These are phyloP conservation scores for Penicillium vulpinum DNA, from an alignment of 2,329 filamentous ascomycete species.

Conservation along the genomic window DNA sequence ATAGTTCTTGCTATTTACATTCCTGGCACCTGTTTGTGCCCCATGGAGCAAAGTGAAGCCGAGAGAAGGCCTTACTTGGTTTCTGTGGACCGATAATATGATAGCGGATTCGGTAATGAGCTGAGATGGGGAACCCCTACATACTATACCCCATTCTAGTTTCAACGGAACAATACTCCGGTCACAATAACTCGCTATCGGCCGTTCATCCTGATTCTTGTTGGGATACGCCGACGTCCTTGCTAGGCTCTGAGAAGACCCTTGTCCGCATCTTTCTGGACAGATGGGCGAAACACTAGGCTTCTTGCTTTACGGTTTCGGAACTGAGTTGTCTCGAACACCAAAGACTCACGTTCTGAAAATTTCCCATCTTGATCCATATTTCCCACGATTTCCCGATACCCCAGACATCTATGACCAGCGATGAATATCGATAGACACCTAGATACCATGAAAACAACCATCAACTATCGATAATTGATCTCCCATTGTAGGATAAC, in stretches of 20 bases:
- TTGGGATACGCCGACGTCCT: not conserved
- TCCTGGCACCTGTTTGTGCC: not conserved
- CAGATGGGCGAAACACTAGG: not conserved
- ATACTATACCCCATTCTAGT: not conserved
- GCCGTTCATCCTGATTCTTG: not conserved
- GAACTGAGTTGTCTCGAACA: not conserved
- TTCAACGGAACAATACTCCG: not conserved
- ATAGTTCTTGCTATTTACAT: not conserved
- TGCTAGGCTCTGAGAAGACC: not conserved
- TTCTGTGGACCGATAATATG: too few relatives aligned
- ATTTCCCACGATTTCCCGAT: not conserved
- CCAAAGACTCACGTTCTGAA: not conserved
- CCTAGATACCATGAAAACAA: constrained; percentile 1
- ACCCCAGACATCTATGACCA: constrained; percentile 5
- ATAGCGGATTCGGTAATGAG: not conserved
- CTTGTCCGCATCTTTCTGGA: not conserved
- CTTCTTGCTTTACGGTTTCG: not conserved
- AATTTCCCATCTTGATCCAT: not conserved
- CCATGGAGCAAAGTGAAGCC: not conserved
- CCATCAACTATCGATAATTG: not conserved
- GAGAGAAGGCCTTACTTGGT: not conserved
- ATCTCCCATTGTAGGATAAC: not conserved
- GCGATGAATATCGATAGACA: not conserved
- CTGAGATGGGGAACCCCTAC: not conserved
- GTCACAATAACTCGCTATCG: not conserved